Percentiles rank a stretch among this genome's conserved stretches.
Conservation (phyloP, 2,329 filamentous ascomycete species). For the Escovopsis sp. region DNA sequence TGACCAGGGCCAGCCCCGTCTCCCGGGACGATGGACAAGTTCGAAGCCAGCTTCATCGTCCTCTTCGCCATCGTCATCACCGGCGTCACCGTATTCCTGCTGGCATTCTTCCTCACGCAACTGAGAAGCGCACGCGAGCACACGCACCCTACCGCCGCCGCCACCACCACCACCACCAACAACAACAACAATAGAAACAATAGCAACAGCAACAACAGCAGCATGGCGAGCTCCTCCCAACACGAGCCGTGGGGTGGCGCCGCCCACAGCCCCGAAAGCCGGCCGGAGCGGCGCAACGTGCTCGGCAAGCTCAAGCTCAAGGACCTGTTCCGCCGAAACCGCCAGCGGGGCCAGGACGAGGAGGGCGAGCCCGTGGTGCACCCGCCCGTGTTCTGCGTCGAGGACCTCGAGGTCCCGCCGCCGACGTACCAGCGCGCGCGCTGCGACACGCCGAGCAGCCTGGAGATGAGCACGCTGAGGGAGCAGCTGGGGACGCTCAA, state of each 20-base stretch:
- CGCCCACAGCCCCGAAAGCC: slow-evolving; percentile 12
- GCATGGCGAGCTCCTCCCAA: too few relatives aligned
- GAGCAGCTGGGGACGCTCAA: neutral
- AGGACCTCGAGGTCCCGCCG: slow-evolving; percentile 5
- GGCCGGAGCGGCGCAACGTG: slow-evolving; percentile 7
- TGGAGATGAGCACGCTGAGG: slow-evolving; percentile 1
- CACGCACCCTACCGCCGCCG: too few relatives aligned
- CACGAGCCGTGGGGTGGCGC: slow-evolving; percentile 6
- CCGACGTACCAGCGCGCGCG: slow-evolving; percentile 4
- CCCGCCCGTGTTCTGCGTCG: slow-evolving; percentile 6
- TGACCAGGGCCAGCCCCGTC: too few relatives aligned
- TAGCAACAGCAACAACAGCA: too few relatives aligned
- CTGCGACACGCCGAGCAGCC: neutral
- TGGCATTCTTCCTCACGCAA: too few relatives aligned
- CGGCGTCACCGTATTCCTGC: too few relatives aligned
- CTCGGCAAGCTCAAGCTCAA: neutral
- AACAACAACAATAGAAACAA: too few relatives aligned
- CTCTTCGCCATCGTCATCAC: too few relatives aligned
- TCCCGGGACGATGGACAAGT: too few relatives aligned
- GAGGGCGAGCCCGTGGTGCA: neutral
- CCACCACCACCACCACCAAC: too few relatives aligned
- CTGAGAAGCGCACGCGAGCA: too few relatives aligned
- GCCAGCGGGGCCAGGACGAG: neutral
- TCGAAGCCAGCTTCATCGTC: too few relatives aligned
- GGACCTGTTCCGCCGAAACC: neutral